Evolutionary conservation across 2,329 filamentous ascomycete genomes (phyloP).

Genomic region (Mycosphaerelloides madeirae): DNA sequence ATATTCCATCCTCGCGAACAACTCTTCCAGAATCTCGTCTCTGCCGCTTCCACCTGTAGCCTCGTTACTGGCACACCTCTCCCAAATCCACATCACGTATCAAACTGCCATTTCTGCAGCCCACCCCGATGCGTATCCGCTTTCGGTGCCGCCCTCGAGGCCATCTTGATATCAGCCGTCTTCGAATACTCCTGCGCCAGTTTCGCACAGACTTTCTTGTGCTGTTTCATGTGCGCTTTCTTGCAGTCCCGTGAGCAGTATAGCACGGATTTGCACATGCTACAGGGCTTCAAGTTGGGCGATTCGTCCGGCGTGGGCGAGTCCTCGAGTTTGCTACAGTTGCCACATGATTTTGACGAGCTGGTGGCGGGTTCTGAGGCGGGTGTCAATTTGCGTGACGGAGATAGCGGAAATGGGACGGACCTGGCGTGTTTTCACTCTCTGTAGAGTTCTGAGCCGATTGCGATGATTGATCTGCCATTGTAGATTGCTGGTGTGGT

Average conservation of each 20-base stretch:
- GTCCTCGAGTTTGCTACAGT: slow-evolving; percentile 14
- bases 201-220: slow-evolving; percentile 38
- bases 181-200: slow-evolving; percentile 38
- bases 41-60: too few species aligned
- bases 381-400: too few species aligned
- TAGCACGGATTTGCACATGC: slow-evolving; percentile 35
- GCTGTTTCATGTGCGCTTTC: slow-evolving; percentile 36
- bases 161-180: slow-evolving; percentile 37
- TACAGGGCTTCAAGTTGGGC: slow-evolving; percentile 33
- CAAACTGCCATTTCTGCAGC: slow-evolving; percentile 39
- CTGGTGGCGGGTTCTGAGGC: not conserved
- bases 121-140: slow-evolving; percentile 32
- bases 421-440: too few species aligned
- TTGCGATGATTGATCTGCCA: too few species aligned
- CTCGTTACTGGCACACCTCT: not conserved
- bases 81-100: slow-evolving; percentile 20
- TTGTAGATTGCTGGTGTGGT: too few species aligned
- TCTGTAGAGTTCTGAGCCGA: too few species aligned
- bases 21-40: too few species aligned
- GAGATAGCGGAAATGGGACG: too few species aligned
- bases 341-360: slow-evolving; percentile 5
- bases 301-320: slow-evolving; percentile 10
- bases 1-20: too few species aligned
- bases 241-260: slow-evolving; percentile 41
- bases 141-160: slow-evolving; percentile 30